Conservation (phyloP, 768 basidiomycete genomes). For the Trametes cinnabarina region DNA sequence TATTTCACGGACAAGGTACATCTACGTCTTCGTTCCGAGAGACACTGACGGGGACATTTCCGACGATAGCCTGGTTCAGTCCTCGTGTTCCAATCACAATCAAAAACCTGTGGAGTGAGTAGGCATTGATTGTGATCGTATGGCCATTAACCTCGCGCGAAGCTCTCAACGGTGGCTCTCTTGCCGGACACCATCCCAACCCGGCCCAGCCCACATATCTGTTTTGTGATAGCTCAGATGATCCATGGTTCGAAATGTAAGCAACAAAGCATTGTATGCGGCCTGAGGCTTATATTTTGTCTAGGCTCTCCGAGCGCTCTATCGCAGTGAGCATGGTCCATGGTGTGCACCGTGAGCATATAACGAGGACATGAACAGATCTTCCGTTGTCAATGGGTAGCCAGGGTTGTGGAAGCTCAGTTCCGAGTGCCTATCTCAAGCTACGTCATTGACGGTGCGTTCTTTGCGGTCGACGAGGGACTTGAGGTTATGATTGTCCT, state of each 20-base stretch:
- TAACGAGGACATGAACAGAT: not conserved
- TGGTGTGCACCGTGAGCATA: not conserved
- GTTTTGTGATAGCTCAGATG: conserved; percentile 11
- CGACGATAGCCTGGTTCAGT: conserved; percentile 12
- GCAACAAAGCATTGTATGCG: not conserved
- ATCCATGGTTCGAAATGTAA: conserved; percentile 13
- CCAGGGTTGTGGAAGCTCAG: conserved; percentile 2
- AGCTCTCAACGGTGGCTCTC: not conserved
- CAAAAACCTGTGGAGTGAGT: conserved; percentile 2
- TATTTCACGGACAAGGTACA: not conserved
- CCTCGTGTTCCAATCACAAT: not conserved
- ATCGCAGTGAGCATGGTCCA: not conserved
- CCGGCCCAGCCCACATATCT: not conserved
- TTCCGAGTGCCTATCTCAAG: conserved; percentile 9
- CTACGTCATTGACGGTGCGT: conserved; percentile 4
- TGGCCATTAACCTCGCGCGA: not conserved
- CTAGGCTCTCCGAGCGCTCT: conserved; percentile 4
- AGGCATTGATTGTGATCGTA: no score
- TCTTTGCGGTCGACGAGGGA: not conserved
- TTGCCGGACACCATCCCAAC: not conserved
- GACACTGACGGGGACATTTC: no score
- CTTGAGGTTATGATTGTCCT: not conserved
- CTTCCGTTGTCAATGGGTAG: conserved; percentile 12
- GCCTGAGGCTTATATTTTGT: not conserved
- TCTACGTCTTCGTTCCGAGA: no score